These are phyloP conservation scores for Prunus mume DNA, from an alignment of 306 rosid genomes.

Conservation along the genomic window DNA sequence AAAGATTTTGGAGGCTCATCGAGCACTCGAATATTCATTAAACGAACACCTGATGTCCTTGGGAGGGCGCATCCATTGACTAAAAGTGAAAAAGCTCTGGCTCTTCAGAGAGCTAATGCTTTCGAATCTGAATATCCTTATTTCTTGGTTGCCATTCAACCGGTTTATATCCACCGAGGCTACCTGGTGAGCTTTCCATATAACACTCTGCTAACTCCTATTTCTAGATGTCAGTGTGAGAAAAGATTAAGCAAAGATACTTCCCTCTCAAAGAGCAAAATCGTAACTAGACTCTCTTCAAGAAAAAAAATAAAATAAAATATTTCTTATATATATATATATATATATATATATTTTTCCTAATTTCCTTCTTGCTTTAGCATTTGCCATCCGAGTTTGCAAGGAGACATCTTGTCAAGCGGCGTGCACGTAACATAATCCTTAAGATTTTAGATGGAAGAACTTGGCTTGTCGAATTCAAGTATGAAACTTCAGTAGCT, in stretches of 20 bases:
- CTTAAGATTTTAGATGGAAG: conserved; percentile 10
- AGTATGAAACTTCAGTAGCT: not conserved
- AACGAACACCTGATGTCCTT: not conserved
- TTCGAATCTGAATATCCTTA: conserved; percentile 11
- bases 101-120: conserved; percentile 2
- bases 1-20: not conserved
- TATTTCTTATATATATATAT: no score
- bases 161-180: not conserved
- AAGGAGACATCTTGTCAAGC: not conserved
- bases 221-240: not conserved
- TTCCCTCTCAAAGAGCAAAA: not conserved
- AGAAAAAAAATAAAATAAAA: no score
- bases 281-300: not conserved
- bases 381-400: not conserved
- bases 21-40: not conserved
- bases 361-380: not conserved
- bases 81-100: conserved; percentile 5
- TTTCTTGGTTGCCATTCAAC: conserved; percentile 10
- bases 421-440: not conserved
- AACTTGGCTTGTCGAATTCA: conserved; percentile 11
- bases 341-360: no score
- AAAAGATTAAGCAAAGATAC: not conserved
- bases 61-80: not conserved
- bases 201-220: not conserved
- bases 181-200: conserved; percentile 7